Conservation (phyloP, 306 rosid genomes). For the Myrica gale region DNA sequence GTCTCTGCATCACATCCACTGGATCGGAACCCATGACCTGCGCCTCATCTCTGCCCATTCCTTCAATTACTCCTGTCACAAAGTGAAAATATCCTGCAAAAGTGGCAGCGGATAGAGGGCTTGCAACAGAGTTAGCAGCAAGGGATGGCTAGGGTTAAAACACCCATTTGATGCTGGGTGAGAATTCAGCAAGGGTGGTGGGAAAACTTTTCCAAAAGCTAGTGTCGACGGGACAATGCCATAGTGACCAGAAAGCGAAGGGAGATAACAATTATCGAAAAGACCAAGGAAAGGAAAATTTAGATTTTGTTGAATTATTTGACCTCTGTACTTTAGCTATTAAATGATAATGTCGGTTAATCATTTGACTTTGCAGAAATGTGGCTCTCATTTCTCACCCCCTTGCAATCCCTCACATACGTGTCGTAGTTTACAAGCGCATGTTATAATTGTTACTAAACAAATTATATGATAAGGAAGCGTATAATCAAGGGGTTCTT, state of each 20-base stretch:
- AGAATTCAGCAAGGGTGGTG: neutral
- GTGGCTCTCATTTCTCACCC: neutral
- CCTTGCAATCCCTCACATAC: neutral
- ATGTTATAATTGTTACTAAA: too few relatives aligned
- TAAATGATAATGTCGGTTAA: neutral
- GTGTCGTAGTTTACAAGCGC: neutral
- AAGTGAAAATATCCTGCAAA: conserved; percentile 2
- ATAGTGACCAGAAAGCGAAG: neutral
- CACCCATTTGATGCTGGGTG: conserved; percentile 28
- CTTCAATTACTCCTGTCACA: conserved; percentile 28
- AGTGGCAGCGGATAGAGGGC: conserved; percentile 23
- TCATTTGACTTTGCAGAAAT: neutral
- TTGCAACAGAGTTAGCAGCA: conserved; percentile 24
- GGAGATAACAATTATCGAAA: neutral
- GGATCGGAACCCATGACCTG: conserved; percentile 22
- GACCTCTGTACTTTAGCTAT: neutral
- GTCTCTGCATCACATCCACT: conserved; percentile 3
- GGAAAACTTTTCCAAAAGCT: neutral
- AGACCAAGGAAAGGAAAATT: neutral
- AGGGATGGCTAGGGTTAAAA: conserved; percentile 31
- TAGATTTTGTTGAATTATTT: neutral
- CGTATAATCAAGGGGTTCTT: neutral
- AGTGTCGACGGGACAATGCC: neutral
- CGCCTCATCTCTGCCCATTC: conserved; percentile 39
- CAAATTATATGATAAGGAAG: neutral